These are phyloP conservation scores for Vitis rupestris DNA, from an alignment of 164 flowering plant genomes.

Conservation along the genomic window DNA sequence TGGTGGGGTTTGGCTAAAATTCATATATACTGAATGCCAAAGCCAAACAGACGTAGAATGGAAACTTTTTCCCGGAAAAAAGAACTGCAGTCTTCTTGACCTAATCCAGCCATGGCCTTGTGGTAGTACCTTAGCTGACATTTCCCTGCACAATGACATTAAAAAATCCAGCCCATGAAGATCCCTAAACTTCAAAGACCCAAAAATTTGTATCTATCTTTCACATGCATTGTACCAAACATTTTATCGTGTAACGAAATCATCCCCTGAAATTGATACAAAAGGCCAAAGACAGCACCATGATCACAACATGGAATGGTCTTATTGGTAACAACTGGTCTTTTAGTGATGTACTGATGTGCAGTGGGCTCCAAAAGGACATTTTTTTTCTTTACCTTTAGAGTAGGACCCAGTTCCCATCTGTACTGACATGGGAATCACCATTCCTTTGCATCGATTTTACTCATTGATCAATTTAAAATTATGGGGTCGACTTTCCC, in stretches of 20 bases:
- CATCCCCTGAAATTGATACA: background rate
- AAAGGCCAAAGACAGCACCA: background rate
- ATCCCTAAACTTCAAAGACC: too few species aligned
- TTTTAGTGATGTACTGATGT: background rate
- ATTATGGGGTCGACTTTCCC: constrained; percentile 11
- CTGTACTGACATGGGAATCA: background rate
- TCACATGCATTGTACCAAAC: background rate
- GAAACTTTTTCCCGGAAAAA: too few species aligned
- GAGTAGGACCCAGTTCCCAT: background rate
- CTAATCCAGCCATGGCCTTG: too few species aligned
- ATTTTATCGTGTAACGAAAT: too few species aligned
- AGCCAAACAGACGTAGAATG: too few species aligned
- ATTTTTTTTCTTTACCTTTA: background rate
- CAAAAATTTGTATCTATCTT: background rate
- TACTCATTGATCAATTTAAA: background rate
- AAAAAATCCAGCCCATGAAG: too few species aligned
- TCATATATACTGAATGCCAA: too few species aligned
- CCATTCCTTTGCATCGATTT: background rate
- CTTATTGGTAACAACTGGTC: too few species aligned
- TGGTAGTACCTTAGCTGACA: too few species aligned
- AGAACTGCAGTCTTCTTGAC: too few species aligned
- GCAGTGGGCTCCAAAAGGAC: background rate
- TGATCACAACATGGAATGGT: background rate
- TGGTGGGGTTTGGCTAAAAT: too few species aligned
- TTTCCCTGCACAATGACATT: too few species aligned